Evolutionary conservation across 139 green algal genomes (phyloP), one percentile per base, ranked within the genome.

Genomic region (Desmodesmus armatus): DNA sequence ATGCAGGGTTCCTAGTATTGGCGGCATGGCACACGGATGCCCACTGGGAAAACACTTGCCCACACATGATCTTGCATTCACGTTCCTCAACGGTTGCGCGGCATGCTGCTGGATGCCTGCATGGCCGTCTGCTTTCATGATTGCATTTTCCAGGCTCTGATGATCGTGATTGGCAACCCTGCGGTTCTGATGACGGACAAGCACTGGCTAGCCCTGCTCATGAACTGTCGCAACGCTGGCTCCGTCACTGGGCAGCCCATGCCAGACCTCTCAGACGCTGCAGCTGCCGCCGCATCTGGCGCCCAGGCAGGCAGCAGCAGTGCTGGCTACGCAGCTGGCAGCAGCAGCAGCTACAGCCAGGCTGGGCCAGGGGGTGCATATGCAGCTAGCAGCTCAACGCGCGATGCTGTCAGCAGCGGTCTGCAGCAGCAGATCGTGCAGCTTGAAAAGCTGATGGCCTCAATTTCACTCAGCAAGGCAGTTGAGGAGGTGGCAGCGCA

Each of bases 151-250:
- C 47, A 77, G 63, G 63, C 79, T 19, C 67, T 92, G 76, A 53
- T 92, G 29, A 51, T 92, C 7, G 72, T 92, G 53, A 80, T 92
- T 39, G 89, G 89, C 63, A 88, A 91, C 63, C 80, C 81, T 29
- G 67, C 35, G 0, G 44, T 84, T 25, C 78, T 84, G 11, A 74
- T 75, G 37, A 19, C 55, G 15, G 78, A 84, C n/a, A 21, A 19
- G 2, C n/a, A 58, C 40, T 84, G 78, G 78, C 25, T 40, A 25
- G 58, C 27, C 31, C 60, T 84, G 58, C 58, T 84, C 31, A 40
- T 25, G 31, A 31, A 6, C 39, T 73, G 58, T 1, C n/a, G 62
- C 27, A 35, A 39, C 0, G 17, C 39, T 23, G 37, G 58, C 27
- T 40, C 78, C 19, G 29, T 23, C 31, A 27, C 58, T 33, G 78